Conservation (phyloP, 148 eudicot species). For the Vaccinium vitisidaea region DNA sequence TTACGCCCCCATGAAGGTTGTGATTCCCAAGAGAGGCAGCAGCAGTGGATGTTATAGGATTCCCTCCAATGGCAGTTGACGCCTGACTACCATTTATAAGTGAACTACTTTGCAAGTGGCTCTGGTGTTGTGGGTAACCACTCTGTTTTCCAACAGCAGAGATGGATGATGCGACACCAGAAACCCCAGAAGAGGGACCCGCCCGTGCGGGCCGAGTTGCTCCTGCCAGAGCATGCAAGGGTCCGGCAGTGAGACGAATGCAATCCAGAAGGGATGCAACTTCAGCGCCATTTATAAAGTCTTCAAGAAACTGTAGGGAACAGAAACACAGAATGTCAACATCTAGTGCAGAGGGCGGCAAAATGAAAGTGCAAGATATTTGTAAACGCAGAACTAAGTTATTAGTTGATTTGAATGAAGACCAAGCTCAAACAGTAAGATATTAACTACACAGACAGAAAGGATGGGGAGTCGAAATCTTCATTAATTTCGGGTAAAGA, state of each 20-base stretch:
- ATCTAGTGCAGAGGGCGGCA: neutral
- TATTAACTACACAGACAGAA: neutral
- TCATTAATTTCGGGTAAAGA: neutral
- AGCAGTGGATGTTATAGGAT: constrained; percentile 44
- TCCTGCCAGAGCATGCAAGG: constrained; percentile 95
- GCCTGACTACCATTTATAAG: constrained; percentile 40
- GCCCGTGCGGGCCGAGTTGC: constrained; percentile 99
- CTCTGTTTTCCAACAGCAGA: constrained; percentile 62
- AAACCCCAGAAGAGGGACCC: constrained; percentile 70
- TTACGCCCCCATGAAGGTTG: constrained; percentile 46
- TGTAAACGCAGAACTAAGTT: constrained; percentile 6
- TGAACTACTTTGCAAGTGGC: constrained; percentile 43
- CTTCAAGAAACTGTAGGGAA: constrained; percentile 81
- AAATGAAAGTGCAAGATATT: neutral
- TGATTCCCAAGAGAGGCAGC: constrained; percentile 54
- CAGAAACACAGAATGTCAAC: neutral
- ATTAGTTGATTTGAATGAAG: neutral
- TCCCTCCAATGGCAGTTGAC: constrained; percentile 45
- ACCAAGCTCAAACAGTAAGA: neutral
- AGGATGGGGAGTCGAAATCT: neutral
- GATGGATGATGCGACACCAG: constrained; percentile 54
- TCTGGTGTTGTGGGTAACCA: constrained; percentile 49
- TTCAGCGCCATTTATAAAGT: constrained; percentile 93
- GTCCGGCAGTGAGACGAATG: constrained; percentile 97
- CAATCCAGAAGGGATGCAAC: constrained; percentile 96